Conservation (phyloP, 495 filamentous ascomycete genomes). For the Hypoxylon subgilvum region DNA sequence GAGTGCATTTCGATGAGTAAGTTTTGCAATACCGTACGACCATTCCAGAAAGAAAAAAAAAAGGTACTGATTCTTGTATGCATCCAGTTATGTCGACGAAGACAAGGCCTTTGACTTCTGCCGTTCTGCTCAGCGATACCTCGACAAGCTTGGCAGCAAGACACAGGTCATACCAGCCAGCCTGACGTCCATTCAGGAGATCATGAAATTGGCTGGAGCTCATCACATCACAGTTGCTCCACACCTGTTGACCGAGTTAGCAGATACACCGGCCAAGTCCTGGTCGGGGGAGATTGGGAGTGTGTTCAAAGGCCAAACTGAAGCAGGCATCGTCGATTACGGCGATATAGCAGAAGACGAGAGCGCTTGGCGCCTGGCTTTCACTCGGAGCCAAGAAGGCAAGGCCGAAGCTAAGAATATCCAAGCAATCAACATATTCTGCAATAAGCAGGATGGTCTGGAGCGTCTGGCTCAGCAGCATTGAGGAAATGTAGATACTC, state of each 20-base stretch:
- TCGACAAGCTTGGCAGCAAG: conserved; percentile 44
- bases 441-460: conserved; percentile 62
- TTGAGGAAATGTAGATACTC: background rate
- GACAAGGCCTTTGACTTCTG: conserved; percentile 58
- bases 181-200: conserved; percentile 61
- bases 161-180: conserved; percentile 65
- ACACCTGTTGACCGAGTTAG: conserved; percentile 54
- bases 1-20: conserved; percentile 64
- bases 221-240: conserved; percentile 65
- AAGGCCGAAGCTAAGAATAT: conserved; percentile 59
- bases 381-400: conserved; percentile 56
- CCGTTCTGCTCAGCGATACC: conserved; percentile 60
- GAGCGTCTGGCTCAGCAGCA: conserved; percentile 53
- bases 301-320: conserved; percentile 38
- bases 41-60: too few relatives aligned
- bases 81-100: conserved; percentile 51
- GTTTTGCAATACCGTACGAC: too few relatives aligned
- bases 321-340: conserved; percentile 20
- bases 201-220: conserved; percentile 63
- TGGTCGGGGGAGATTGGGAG: conserved; percentile 44
- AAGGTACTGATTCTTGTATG: conserved; percentile 3
- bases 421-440: conserved; percentile 68
- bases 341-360: conserved; percentile 48
- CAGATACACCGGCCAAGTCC: conserved; percentile 46
- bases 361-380: conserved; percentile 54